Base-by-base conservation (phyloP, 805 yeast species). In the Saccharomycopsis fibuligera region DNA sequence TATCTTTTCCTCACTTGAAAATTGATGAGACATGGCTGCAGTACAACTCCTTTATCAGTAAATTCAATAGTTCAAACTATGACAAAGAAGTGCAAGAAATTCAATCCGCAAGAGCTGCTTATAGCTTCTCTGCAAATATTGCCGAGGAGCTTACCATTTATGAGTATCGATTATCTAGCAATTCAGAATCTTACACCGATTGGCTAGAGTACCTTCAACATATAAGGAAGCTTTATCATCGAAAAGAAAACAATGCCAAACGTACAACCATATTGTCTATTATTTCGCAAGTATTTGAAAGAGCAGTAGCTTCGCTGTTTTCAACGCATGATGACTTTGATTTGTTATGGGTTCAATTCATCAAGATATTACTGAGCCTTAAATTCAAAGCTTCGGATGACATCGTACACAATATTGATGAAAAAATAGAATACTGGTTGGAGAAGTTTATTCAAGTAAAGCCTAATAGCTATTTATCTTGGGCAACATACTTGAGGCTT, bases 21-120 rank as follows among this genome's bases (percentile, higher is more conserved):
- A 47, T 75, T 5, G 73, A 71, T 3, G 64, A 66, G 0, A 68
- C 78, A 0, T 70, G 64, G 54, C 58, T 63, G 8, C 60, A 60
- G 1, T 68, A 64, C 39, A 76, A 80, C 1, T 23, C 59, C 0
- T 72, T 74, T 46, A 62, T 76, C 1, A 62, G 77, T 0, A 33
- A 48, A 2, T 36, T 29, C 14, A 30, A n/a, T 37, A n/a, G 19
- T 12, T 31, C 17, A 9, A 22, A 63, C 40, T 60, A 54, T 21
- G 45, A 60, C 0, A 41, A 62, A 2, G 75, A 76, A 51, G 65
- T 63, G 1, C 35, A 45, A 0, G 59, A 61, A 21, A 68, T 78
- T 72, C 46, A 55, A 5, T n/a, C 45, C 0, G 76, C 74, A 0
- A 65, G 64, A 39, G 60, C 58, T 24, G 45, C 66, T 0, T 65